Percentiles rank a stretch among this genome's conserved stretches.
These are phyloP conservation scores for Talaromyces thailandensis DNA, from an alignment of 495 filamentous ascomycete genomes.

Conservation along the genomic window DNA sequence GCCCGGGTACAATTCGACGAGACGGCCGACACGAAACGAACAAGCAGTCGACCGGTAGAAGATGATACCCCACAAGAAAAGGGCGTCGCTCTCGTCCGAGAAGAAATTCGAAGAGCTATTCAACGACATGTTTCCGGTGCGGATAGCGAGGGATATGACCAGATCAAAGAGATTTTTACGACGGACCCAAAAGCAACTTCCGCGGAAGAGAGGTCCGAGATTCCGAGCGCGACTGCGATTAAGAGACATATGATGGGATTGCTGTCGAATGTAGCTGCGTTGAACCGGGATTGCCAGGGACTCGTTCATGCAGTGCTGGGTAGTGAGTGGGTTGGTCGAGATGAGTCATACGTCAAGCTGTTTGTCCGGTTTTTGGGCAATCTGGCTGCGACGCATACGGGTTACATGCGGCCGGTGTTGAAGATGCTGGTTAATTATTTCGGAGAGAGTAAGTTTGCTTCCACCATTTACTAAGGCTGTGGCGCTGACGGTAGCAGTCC, in stretches of 20 bases:
- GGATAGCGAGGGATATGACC: conserved; percentile 64
- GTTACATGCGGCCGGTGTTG: conserved; percentile 54
- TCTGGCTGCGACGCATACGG: conserved; percentile 68
- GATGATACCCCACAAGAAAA: conserved; percentile 37
- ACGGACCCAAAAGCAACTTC: conserved; percentile 31
- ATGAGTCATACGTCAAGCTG: conserved; percentile 67
- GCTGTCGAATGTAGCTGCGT: conserved; percentile 57
- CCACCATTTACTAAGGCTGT: background rate
- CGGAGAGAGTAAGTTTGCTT: conserved; percentile 32
- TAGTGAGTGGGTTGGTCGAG: conserved; percentile 77
- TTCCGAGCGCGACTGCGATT: conserved; percentile 46
- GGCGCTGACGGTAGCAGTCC: conserved; percentile 14
- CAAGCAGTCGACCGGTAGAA: conserved; percentile 4
- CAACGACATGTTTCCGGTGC: conserved; percentile 51
- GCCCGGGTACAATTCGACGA: conserved; percentile 70
- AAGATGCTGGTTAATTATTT: conserved; percentile 76
- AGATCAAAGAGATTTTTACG: conserved; percentile 59
- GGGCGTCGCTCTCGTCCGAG: conserved; percentile 49
- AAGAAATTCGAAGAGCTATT: conserved; percentile 66
- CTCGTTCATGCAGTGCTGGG: conserved; percentile 65
- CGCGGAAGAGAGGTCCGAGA: conserved; percentile 26
- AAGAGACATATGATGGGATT: conserved; percentile 70
- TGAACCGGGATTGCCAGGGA: conserved; percentile 64
- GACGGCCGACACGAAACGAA: conserved; percentile 49
- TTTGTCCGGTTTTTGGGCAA: conserved; percentile 76